Conservation (phyloP, 352 stramenopile genomes). For the Globisporangium canariense region DNA sequence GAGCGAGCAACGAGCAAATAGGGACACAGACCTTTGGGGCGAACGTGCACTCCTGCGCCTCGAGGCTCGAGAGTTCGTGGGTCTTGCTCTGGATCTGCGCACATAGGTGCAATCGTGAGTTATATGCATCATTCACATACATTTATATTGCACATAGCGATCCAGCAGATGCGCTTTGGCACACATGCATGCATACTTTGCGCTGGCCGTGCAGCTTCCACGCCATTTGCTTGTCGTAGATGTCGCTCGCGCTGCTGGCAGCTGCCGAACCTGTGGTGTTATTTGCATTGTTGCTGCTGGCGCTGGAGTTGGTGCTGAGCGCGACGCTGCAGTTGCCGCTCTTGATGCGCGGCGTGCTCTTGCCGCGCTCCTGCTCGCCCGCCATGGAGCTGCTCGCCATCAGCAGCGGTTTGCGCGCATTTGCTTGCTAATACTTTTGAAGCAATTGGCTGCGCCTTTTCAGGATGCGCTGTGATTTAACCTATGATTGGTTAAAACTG, state of each 20-base stretch:
- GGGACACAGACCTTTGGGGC: slow-evolving; percentile 35
- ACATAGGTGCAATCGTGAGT: background rate
- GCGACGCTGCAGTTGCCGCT: slow-evolving; percentile 11
- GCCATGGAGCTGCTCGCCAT: background rate
- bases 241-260: background rate
- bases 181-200: slow-evolving; percentile 26
- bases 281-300: background rate
- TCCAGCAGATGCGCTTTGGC: background rate
- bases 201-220: slow-evolving; percentile 56
- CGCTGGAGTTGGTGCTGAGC: background rate
- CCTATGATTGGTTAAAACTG: background rate
- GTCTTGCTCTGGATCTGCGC: slow-evolving; percentile 36
- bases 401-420: background rate
- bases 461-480: background rate
- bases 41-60: slow-evolving; percentile 60
- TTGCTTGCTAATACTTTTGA: background rate
- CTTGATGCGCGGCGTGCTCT: slow-evolving; percentile 17
- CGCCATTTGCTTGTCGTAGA: slow-evolving; percentile 65
- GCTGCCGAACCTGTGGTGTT: background rate
- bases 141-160: no score
- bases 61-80: slow-evolving; percentile 35
- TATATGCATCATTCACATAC: no score
- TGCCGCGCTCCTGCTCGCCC: slow-evolving; percentile 22
- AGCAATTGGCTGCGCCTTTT: background rate
- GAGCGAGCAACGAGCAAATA: no score